phyloP scores from a whole-genome alignment of 208 protist species.

The Trypanosoma mega region DNA sequence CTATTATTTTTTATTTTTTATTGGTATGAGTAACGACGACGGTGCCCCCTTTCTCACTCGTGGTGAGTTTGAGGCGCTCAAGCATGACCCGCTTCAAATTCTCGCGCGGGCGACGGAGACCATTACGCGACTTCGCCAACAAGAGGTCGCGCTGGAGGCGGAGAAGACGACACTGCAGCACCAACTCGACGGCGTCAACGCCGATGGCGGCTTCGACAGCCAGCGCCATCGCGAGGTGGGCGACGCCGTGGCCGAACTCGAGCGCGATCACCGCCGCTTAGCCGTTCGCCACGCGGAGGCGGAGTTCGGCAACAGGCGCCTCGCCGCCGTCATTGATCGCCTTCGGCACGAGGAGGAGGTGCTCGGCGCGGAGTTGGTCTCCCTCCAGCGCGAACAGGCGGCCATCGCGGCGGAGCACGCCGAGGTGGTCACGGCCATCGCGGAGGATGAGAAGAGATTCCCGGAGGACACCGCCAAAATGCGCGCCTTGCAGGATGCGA shows the following conservation, averaged over 20 bases:
- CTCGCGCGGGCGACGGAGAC: slow-evolving; percentile 22
- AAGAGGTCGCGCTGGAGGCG: slow-evolving; percentile 20
- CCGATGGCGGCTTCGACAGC: neutral
- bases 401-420: slow-evolving; percentile 6
- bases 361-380: slow-evolving; percentile 14
- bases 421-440: slow-evolving; percentile 1
- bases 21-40: slow-evolving; percentile 5
- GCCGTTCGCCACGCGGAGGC: slow-evolving; percentile 22
- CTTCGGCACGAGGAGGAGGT: slow-evolving; percentile 27
- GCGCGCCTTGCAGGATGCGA: too few relatives aligned
- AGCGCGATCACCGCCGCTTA: slow-evolving; percentile 28
- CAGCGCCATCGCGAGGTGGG: slow-evolving; percentile 10
- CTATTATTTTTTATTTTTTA: slow-evolving; percentile 3
- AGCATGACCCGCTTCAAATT: slow-evolving; percentile 28
- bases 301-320: slow-evolving; percentile 23
- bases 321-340: slow-evolving; percentile 22
- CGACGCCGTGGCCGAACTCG: slow-evolving; percentile 26
- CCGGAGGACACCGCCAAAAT: slow-evolving; percentile 15
- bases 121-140: slow-evolving; percentile 17
- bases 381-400: slow-evolving; percentile 14
- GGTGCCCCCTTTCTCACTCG: slow-evolving; percentile 21
- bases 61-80: slow-evolving; percentile 29
- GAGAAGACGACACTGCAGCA: slow-evolving; percentile 20
- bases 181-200: slow-evolving; percentile 4
- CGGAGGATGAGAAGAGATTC: slow-evolving; percentile 17